Percentiles rank a stretch among this genome's conserved stretches.
Conservation (phyloP, 1,139 yeast species). For the Hyphopichia wangnamkhiaoensis region DNA sequence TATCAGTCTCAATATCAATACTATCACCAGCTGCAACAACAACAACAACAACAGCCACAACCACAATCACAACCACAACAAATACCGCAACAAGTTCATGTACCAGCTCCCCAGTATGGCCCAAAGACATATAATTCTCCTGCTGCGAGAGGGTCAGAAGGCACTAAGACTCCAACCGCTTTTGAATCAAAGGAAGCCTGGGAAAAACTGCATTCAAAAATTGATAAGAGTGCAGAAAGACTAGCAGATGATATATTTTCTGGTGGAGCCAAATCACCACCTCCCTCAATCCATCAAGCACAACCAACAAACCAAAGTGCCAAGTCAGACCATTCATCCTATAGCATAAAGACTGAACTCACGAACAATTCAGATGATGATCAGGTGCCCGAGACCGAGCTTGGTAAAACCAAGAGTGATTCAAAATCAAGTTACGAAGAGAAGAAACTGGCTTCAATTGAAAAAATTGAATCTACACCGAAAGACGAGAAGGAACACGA, state of each 20-base stretch:
- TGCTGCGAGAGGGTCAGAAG: slow-evolving; percentile 1
- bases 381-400: not conserved
- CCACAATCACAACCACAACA: slow-evolving; percentile 2
- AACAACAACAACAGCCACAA: slow-evolving; percentile 9
- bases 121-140: not conserved
- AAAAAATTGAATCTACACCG: too few relatives aligned
- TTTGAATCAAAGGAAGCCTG: slow-evolving; percentile 41
- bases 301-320: slow-evolving; percentile 11
- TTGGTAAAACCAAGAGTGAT: not conserved
- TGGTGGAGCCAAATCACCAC: slow-evolving; percentile 9
- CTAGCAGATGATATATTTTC: slow-evolving; percentile 46
- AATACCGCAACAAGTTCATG: not conserved
- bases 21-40: slow-evolving; percentile 21
- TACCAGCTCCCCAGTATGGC: slow-evolving; percentile 1
- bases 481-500: too few relatives aligned
- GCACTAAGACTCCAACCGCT: slow-evolving; percentile 9
- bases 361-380: slow-evolving; percentile 1
- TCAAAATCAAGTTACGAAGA: not conserved
- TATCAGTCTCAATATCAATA: slow-evolving; percentile 13
- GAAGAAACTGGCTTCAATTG: too few relatives aligned
- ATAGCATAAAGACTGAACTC: slow-evolving; percentile 2
- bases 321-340: slow-evolving; percentile 8
- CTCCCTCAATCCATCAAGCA: slow-evolving; percentile 2
- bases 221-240: slow-evolving; percentile 32
- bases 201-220: slow-evolving; percentile 23